Evolutionary conservation across 768 basidiomycete genomes (phyloP), one percentile per base, ranked within the genome.

Genomic region (Pisolithus tinctorius): DNA sequence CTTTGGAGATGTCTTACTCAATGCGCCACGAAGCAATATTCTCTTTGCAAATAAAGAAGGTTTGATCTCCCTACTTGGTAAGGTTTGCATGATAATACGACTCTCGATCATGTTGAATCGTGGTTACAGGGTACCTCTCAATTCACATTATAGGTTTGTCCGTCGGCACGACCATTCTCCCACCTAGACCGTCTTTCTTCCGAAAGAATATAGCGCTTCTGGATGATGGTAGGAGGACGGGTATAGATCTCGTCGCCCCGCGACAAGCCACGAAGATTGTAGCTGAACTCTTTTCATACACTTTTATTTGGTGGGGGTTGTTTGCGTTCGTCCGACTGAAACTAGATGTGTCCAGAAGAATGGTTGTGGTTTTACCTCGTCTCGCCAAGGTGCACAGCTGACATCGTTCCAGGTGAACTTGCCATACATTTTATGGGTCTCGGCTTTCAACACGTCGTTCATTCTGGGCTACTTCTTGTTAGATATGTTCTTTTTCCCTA

Each of bases 31-130:
- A 7, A 71, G 68, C 9, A 74, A 76, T 31, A 44, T 94, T 4
- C 57, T 97, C 31, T 82, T 79, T 31, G 77, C 81, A 17, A 98
- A 99, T 72, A 96, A 96, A 62, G 96, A 99, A 65, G 96, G 96
- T 0, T 62, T 99, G 20, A 74, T 86, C 30, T 93, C 89, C 1
- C 74, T 95, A 17, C 66, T 80, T 49, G 91, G 88, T 86, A 49
- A 51, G 68, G 48, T 4, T 26, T 20, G 10, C 43, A 27, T 31
- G 20, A 11, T 8, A 4, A 20, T 10, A 37, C 20, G 36, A 23
- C 44, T 42, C 20, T 23, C 36, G 14, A 31, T 45, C 23, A 25
- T 26, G 17, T 47, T 31, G 36, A 16, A 50, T 53, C 48, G 60
- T 47, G 7, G 20, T 36, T 8, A 13, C 56, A 84, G 95, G 96